A percentile compares a stretch with the other conserved stretches of the same genome.
Conservation (phyloP, 192 early-diverging fungal species). For the Fimicolochytrium jonesii region DNA sequence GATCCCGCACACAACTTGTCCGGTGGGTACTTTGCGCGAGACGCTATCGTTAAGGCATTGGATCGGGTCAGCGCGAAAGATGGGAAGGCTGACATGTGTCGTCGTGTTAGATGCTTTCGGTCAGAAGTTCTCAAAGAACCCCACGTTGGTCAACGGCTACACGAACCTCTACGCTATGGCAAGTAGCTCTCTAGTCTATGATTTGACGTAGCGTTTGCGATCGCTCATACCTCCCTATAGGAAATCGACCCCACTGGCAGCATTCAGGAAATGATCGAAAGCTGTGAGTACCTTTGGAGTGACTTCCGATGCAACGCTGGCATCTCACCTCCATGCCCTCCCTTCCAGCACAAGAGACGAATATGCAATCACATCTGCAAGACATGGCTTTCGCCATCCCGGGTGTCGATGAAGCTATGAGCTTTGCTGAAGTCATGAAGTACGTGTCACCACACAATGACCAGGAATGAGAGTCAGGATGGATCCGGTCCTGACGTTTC, state of each 20-base stretch:
- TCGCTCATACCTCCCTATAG: slow-evolving; percentile 30
- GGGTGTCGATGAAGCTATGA: slow-evolving; percentile 99
- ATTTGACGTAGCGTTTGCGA: not conserved
- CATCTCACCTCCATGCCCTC: no score
- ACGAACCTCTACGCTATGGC: slow-evolving; percentile 96
- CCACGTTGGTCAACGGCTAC: slow-evolving; percentile 91
- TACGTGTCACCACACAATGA: slow-evolving; percentile 24
- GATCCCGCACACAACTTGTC: slow-evolving; percentile 99
- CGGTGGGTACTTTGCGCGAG: slow-evolving; percentile 15
- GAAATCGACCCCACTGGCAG: slow-evolving; percentile 98
- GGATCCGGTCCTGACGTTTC: not conserved
- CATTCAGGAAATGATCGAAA: slow-evolving; percentile 98
- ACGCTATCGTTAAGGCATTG: not conserved
- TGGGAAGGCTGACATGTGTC: not conserved
- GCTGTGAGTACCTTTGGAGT: slow-evolving; percentile 51
- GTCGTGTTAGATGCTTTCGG: slow-evolving; percentile 80
- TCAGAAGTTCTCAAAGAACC: slow-evolving; percentile 98
- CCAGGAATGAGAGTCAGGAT: not conserved
- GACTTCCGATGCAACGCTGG: no score
- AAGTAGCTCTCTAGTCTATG: not conserved
- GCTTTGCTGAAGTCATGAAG: slow-evolving; percentile 99
- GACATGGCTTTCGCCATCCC: slow-evolving; percentile 99
- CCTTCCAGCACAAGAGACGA: slow-evolving; percentile 42
- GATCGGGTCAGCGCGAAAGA: not conserved
- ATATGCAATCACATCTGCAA: slow-evolving; percentile 59